phyloP scores from a whole-genome alignment of 169 alveolate species.

The Cryptosporidium andersoni region DNA sequence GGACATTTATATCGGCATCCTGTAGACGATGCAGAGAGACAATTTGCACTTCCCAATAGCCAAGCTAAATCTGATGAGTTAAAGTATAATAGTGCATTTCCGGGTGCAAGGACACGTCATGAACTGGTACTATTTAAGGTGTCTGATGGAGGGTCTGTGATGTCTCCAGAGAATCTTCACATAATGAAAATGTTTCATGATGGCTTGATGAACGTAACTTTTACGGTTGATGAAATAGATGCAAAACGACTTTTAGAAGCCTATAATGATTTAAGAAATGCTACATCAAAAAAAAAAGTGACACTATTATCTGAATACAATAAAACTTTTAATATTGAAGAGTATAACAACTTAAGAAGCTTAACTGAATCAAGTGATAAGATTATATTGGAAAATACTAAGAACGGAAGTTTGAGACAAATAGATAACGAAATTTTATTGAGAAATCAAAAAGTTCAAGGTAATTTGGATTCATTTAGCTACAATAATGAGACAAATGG shows the following conservation, averaged over 20 bases:
- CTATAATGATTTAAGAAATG: constrained; percentile 53
- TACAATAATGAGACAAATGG: too few relatives aligned
- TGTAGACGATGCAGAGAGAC: constrained; percentile 66
- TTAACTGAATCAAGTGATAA: constrained; percentile 14
- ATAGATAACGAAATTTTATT: too few relatives aligned
- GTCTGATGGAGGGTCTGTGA: constrained; percentile 44
- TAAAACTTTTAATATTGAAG: neutral
- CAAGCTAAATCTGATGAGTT: constrained; percentile 48
- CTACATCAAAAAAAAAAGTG: constrained; percentile 62
- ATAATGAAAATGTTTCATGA: constrained; percentile 65
- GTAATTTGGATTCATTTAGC: too few relatives aligned
- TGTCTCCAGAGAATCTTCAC: constrained; percentile 33
- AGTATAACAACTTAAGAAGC: constrained; percentile 25
- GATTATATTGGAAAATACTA: neutral
- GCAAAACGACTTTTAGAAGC: constrained; percentile 51
- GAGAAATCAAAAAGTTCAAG: too few relatives aligned
- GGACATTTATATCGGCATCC: constrained; percentile 66
- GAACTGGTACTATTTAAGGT: constrained; percentile 54
- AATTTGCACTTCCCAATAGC: constrained; percentile 64
- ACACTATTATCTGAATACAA: constrained; percentile 5
- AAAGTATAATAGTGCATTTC: constrained; percentile 57
- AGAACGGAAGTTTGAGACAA: constrained; percentile 8
- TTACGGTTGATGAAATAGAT: constrained; percentile 31
- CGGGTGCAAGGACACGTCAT: constrained; percentile 69
- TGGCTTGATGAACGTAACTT: constrained; percentile 61